Conservation (phyloP, 768 basidiomycete species). For the Rhodotorula toruloides region DNA sequence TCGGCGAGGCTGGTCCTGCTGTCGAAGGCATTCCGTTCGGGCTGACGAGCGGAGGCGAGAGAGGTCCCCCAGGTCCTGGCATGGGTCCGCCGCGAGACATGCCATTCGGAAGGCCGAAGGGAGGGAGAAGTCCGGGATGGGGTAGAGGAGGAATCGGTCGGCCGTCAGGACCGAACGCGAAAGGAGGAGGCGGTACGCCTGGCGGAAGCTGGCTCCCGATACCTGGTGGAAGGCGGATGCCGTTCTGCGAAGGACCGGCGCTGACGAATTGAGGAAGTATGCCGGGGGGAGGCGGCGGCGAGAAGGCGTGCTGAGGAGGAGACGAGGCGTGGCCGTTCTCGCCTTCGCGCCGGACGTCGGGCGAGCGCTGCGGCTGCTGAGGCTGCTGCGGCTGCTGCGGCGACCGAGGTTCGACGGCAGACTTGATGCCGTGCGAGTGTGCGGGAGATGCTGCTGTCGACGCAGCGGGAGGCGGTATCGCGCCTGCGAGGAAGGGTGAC, state of each 20-base stretch:
- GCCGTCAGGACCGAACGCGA: constrained; percentile 11
- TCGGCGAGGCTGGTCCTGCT: too few species aligned
- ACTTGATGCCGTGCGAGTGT: neutral
- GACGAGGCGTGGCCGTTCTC: neutral
- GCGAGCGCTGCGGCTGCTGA: neutral
- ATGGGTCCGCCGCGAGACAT: too few species aligned
- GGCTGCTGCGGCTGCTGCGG: neutral
- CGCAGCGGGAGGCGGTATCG: neutral
- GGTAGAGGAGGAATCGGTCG: constrained; percentile 5
- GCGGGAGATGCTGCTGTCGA: neutral
- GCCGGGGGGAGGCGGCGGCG: neutral
- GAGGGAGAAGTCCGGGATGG: neutral
- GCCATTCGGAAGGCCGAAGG: neutral
- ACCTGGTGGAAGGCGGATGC: neutral
- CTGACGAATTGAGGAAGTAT: constrained; percentile 18
- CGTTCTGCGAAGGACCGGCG: too few species aligned
- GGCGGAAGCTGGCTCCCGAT: neutral
- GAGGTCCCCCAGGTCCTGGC: neutral
- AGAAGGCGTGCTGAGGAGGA: neutral
- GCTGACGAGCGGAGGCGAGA: neutral
- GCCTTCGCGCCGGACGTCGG: neutral
- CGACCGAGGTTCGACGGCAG: neutral
- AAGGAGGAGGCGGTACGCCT: neutral
- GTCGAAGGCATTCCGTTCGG: too few species aligned
- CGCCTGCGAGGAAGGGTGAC: neutral